A percentile compares a stretch with the other conserved stretches of the same genome.
phyloP scores from a whole-genome alignment of 495 filamentous ascomycete species.

The Barbatosphaeria neglecta region DNA sequence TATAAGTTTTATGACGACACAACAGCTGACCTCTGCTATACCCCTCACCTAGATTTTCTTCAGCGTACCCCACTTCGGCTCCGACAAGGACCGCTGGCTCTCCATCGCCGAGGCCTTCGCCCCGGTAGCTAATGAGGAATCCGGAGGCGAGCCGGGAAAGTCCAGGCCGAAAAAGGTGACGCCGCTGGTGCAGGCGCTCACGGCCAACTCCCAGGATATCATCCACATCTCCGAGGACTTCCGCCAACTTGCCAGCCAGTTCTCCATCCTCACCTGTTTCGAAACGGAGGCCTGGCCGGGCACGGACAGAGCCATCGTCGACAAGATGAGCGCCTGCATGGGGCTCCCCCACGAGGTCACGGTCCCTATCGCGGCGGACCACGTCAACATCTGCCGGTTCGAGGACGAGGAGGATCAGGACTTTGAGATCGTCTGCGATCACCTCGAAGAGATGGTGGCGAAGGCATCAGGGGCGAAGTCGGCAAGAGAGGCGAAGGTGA shows the following conservation, averaged over 20 bases:
- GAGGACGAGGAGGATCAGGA: neutral
- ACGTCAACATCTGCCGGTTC: conserved; percentile 2
- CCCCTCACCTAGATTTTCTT: conserved; percentile 4
- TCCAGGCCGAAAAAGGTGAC: too few species aligned
- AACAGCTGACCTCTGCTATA: neutral
- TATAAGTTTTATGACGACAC: too few species aligned
- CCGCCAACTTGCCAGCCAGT: neutral
- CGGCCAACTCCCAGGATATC: neutral
- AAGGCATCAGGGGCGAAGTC: neutral
- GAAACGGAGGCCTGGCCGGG: conserved; percentile 3
- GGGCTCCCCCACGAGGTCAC: neutral
- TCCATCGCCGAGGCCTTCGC: conserved; percentile 3
- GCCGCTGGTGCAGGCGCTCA: neutral
- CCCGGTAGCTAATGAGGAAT: too few species aligned
- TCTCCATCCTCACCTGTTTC: conserved; percentile 2
- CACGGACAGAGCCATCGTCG: conserved; percentile 3
- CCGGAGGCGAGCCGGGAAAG: too few species aligned
- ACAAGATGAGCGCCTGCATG: conserved; percentile 2
- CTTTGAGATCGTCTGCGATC: neutral
- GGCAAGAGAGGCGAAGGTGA: too few species aligned
- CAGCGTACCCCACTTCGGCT: conserved; percentile 6
- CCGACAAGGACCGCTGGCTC: conserved; percentile 1
- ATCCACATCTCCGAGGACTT: conserved; percentile 3
- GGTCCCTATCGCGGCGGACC: neutral
- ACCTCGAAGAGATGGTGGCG: neutral